phyloP scores from a whole-genome alignment of 768 basidiomycete species.

The Mycena crocata region DNA sequence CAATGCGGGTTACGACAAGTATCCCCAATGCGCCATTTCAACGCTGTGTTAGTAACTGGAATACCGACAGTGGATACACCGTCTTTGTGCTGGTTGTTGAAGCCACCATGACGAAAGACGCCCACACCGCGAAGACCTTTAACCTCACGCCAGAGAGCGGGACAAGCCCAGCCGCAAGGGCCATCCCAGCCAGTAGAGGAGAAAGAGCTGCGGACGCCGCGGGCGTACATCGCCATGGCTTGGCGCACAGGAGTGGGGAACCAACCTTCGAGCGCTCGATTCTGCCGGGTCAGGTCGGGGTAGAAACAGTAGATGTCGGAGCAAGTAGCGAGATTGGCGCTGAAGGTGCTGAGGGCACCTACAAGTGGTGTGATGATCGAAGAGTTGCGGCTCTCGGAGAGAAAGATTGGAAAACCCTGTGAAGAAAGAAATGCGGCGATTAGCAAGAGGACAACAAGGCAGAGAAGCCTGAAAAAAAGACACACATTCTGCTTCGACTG shows the following conservation, averaged over 20 bases:
- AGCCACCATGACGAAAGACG: background rate
- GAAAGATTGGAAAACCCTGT: background rate
- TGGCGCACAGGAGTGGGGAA: background rate
- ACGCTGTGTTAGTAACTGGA: background rate
- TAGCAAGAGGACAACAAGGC: background rate
- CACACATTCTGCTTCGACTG: background rate
- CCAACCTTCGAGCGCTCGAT: background rate
- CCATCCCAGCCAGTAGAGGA: background rate
- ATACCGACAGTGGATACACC: background rate
- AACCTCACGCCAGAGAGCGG: background rate
- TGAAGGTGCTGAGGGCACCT: background rate
- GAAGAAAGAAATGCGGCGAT: too few species aligned
- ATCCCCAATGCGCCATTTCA: background rate
- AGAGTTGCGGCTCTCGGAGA: background rate
- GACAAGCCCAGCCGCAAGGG: background rate
- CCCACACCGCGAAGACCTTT: background rate
- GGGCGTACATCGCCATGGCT: background rate
- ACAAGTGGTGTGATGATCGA: background rate
- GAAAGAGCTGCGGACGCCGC: background rate
- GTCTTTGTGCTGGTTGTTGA: background rate
- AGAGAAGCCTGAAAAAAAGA: background rate
- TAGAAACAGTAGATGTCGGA: background rate
- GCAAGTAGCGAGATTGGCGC: background rate
- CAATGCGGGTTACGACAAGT: background rate
- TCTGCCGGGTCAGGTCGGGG: background rate